phyloP scores from a whole-genome alignment of 2,329 filamentous ascomycete genomes.

The Ustulina deusta region DNA sequence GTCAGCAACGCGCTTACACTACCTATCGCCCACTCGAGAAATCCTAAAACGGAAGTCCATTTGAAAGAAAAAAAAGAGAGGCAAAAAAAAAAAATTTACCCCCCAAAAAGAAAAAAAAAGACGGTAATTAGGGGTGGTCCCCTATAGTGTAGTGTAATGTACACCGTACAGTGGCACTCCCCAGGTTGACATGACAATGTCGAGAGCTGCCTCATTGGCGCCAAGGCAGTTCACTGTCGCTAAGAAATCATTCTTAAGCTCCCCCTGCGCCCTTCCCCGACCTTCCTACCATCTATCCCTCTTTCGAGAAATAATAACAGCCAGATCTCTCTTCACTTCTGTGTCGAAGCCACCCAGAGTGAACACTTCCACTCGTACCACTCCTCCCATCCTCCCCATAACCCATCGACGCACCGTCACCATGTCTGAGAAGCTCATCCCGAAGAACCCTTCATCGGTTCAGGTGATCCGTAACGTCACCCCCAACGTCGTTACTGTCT shows the following conservation, averaged over 20 bases:
- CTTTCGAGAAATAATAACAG: slow-evolving; percentile 12
- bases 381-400: slow-evolving; percentile 11
- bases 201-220: slow-evolving; percentile 21
- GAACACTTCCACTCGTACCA: not conserved
- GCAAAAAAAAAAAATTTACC: not conserved
- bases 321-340: slow-evolving; percentile 1
- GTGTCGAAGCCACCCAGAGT: slow-evolving; percentile 2
- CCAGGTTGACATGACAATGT: slow-evolving; percentile 28
- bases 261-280: slow-evolving; percentile 27
- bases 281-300: slow-evolving; percentile 12
- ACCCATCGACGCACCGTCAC: slow-evolving; percentile 38
- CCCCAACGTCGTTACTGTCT: slow-evolving; percentile 81
- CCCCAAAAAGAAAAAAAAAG: not conserved
- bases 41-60: slow-evolving; percentile 23
- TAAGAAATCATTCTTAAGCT: slow-evolving; percentile 39
- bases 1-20: slow-evolving; percentile 31
- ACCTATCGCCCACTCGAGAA: slow-evolving; percentile 24
- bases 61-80: slow-evolving; percentile 4
- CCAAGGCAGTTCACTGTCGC: slow-evolving; percentile 25
- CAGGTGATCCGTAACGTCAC: slow-evolving; percentile 92
- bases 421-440: slow-evolving; percentile 75
- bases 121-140: slow-evolving; percentile 5
- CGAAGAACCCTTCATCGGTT: slow-evolving; percentile 78
- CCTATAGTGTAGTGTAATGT: not conserved
- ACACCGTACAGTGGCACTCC: not conserved